Base-by-base conservation (phyloP, 2,329 filamentous ascomycete species). In the Pseudogymnoascus sp. region DNA sequence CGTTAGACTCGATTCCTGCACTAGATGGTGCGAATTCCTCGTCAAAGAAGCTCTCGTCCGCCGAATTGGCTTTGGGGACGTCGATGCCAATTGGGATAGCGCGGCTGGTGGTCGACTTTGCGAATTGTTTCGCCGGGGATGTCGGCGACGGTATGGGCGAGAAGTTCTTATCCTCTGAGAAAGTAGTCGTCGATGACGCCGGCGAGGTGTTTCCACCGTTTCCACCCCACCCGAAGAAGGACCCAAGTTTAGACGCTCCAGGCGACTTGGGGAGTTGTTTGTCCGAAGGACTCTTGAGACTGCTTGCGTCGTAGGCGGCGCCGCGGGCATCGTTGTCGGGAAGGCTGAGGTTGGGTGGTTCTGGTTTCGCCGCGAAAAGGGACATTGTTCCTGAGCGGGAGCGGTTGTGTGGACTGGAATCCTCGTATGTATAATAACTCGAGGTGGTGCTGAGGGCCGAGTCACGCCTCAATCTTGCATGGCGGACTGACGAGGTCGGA, bases 191-290 rank as follows among this genome's bases (percentile, higher is more conserved):
- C 14, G 83, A 82, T 8, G 82, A 84, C 14, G 80, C 79, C 62
- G 82, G 80, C 3, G 80, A 80, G 55, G 79, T 76, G 29, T 78
- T 74, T 21, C 78, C 80, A 66, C 84, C 86, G 29, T 78, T 74
- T 21, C 78, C 80, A 66, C 84, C 86, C 83, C 86, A 88, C 64
- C 84, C 83, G 68, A 89, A 89, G 73, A 89, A 86, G 12, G 83
- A 85, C 49, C 82, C 83, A 69, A 89, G 80, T 63, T 83, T 85
- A 63, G 71, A 70, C 11, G 64, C 65, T 14, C 78, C 78, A 16
- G 81, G 80, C 1, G 81, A 81, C 67, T 81, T 81, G 4, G 79
- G 78, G 65, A 63, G 67, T 55, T 66, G 62, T 64, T 68, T 72
- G 35, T 70, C 66, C 35, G 70, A 59, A 12, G 69, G 69, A 4